These are phyloP conservation scores for Geotrichum candidum DNA, from an alignment of 1,139 yeast genomes.

Conservation along the genomic window DNA sequence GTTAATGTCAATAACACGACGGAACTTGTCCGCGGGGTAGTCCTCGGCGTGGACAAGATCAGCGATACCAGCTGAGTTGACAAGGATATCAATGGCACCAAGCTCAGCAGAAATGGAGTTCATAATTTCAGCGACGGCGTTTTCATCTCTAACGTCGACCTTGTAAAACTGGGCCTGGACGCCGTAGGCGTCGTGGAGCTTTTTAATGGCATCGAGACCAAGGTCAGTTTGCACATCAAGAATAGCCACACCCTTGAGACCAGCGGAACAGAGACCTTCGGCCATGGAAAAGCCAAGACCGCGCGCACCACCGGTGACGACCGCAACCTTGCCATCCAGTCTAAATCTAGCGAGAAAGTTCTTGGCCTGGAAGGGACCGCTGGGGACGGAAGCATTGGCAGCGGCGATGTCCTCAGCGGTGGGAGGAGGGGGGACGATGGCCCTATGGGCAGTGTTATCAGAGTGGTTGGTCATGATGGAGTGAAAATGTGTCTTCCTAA, in stretches of 20 bases:
- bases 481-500: neutral
- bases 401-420: conserved; percentile 37
- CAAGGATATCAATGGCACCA: conserved; percentile 56
- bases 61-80: conserved; percentile 76
- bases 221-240: conserved; percentile 41
- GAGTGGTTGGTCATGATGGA: conserved; percentile 2
- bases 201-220: conserved; percentile 48
- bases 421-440: conserved; percentile 39
- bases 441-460: conserved; percentile 29
- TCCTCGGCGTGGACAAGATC: conserved; percentile 78
- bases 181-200: conserved; percentile 51
- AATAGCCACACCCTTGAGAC: conserved; percentile 58
- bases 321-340: conserved; percentile 61
- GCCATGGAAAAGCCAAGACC: conserved; percentile 61
- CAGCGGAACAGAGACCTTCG: conserved; percentile 63
- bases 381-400: conserved; percentile 33
- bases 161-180: conserved; percentile 57
- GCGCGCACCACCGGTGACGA: conserved; percentile 67
- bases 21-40: conserved; percentile 70
- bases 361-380: conserved; percentile 35
- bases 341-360: conserved; percentile 44
- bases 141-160: conserved; percentile 55
- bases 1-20: conserved; percentile 67
- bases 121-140: conserved; percentile 48
- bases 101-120: conserved; percentile 52